Base-by-base conservation (phyloP, 2,329 filamentous ascomycete genomes). In the Exophiala spinifera region DNA sequence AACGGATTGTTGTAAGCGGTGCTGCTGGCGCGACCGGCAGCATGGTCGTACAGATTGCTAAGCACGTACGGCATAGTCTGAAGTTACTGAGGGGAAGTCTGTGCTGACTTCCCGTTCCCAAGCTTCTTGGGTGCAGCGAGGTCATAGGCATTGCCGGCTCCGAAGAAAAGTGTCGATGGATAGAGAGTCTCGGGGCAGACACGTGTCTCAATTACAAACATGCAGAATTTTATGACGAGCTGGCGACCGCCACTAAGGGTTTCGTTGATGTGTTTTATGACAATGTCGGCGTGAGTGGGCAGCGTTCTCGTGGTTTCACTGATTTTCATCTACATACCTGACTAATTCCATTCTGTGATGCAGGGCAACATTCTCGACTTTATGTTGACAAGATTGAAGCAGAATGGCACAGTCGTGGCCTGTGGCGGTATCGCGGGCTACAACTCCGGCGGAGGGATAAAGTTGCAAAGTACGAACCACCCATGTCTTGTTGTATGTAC, bases 21-120 rank as follows among this genome's bases (percentile, higher is more conserved):
- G 88, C 88, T 1, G 88, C 88, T 0, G 88, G 88, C 1, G 88
- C 88, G 0, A 91, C 88, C 0, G 88, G 88, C 1, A 86, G 80
- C 65, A 81, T 91, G 2, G 87, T 82, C 0, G 87, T 86, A 0
- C 88, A 64, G 49, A 61, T 64, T 19, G 61, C 61, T 10, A 64
- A 62, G 39, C 53, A 61, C 28, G 73, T 89, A n/a, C n/a, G n/a
- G n/a, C n/a, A n/a, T n/a, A n/a, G n/a, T n/a, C n/a, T n/a, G n/a
- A n/a, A n/a, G n/a, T n/a, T n/a, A n/a, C n/a, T n/a, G n/a, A n/a
- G n/a, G n/a, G n/a, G n/a, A n/a, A n/a, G n/a, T n/a, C n/a, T n/a
- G n/a, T n/a, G n/a, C n/a, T n/a, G n/a, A n/a, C n/a, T n/a, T n/a
- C n/a, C n/a, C n/a, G n/a, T n/a, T n/a, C n/a, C n/a, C n/a, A n/a